Evolutionary conservation across 805 yeast species (phyloP).

Genomic region (Wickerhamiella dianesei): DNA sequence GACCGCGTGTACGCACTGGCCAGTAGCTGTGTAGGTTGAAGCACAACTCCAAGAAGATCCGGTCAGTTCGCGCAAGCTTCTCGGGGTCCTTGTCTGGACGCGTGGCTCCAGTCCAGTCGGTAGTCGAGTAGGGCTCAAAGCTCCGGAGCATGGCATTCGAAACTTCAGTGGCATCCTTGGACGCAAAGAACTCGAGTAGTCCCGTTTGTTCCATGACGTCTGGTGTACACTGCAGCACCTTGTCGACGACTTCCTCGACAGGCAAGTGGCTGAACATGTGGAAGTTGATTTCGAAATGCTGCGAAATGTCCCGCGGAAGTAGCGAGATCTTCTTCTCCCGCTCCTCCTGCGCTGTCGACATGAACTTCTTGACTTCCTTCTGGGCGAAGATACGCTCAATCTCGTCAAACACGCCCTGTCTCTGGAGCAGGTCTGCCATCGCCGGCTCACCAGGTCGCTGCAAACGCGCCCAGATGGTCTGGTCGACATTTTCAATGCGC

Average conservation of each 20-base stretch:
- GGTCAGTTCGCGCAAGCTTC: constrained; percentile 77
- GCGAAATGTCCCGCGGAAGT: constrained; percentile 74
- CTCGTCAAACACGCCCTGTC: constrained; percentile 69
- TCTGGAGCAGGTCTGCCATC: constrained; percentile 48
- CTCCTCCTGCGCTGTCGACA: constrained; percentile 31
- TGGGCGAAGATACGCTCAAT: constrained; percentile 83
- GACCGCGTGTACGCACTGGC: constrained; percentile 80
- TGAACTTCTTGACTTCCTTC: constrained; percentile 44
- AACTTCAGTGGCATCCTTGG: constrained; percentile 61
- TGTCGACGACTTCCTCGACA: constrained; percentile 54
- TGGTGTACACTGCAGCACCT: constrained; percentile 60
- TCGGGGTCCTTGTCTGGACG: constrained; percentile 55
- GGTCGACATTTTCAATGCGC: constrained; percentile 66
- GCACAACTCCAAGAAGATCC: constrained; percentile 67
- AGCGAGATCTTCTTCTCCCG: constrained; percentile 48
- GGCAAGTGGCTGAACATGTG: constrained; percentile 55
- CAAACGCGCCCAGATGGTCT: constrained; percentile 63
- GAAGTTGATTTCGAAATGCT: constrained; percentile 86
- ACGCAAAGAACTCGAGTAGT: constrained; percentile 72
- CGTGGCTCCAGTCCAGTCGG: constrained; percentile 42
- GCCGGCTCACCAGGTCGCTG: constrained; percentile 37
- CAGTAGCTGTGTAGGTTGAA: constrained; percentile 80
- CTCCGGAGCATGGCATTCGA: constrained; percentile 57
- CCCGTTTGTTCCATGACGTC: constrained; percentile 57
- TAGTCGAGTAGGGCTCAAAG: constrained; percentile 59